Evolutionary conservation across 1,284 basidiomycete species (phyloP), one percentile per base, ranked within the genome.

Genomic region (Gymnopus androsaceus): DNA sequence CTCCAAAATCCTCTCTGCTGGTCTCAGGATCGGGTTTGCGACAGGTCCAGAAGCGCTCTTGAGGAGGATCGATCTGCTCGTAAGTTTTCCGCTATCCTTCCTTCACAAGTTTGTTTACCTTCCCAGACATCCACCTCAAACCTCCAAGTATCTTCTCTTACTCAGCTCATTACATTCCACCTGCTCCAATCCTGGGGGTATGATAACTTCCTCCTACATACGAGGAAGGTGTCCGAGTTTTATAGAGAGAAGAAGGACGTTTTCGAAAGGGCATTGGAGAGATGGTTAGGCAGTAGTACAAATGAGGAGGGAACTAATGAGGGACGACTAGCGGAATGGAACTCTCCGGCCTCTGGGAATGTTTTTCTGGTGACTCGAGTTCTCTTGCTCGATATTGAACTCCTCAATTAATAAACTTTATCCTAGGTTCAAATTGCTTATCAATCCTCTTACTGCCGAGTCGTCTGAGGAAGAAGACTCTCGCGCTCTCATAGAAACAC

Each of bases 311-410:
- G 23, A 38, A 15, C 1, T 50, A 51, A 53, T 12, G 56, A 49
- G 19, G 45, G 50, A 12, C 25, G 31, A 45, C 72, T 95, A 21
- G 93, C 86, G 4, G 86, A 88, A 62, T 98, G 95, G 94, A 82
- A 76, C 38, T 78, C 81, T 0, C 95, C 95, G 0, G 87, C 92
- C 51, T 91, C 95, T 2, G 95, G 95, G 60, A n/a, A 90, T 94
- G 90, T 94, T 95, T 74, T 84, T 92, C 66, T 95, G 92, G 92
- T n/a, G n/a, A n/a, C n/a, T n/a, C 89, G 66, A 58, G 84, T 69
- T 14, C 69, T 64, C 11, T 66, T 33, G 6, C 4, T 36, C 42
- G 42, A 58, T n/a, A 38, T 56, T n/a, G n/a, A n/a, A 30, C 36
- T 44, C 30, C 21, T 23, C 14, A 21, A 30, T 33, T 21, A 19